Evolutionary conservation across 177 flowering plant genomes (phyloP).

Genomic region (Vitis hybrid): DNA sequence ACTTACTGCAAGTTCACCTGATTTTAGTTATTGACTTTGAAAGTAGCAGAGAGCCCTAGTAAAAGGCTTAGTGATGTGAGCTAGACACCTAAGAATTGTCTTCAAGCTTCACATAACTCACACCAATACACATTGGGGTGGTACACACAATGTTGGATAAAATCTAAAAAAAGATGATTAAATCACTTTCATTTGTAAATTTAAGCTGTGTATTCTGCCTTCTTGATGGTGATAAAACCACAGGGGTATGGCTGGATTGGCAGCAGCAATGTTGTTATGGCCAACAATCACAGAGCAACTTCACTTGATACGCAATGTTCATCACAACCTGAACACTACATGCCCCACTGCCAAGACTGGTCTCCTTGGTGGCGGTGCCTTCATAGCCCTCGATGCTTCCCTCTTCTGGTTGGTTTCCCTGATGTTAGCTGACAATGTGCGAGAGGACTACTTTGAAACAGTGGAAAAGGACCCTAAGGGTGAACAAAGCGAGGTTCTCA

Average conservation of each 20-base stretch:
- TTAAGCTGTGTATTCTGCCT: not conserved
- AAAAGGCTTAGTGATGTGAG: too few relatives aligned
- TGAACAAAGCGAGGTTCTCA: conserved; percentile 3
- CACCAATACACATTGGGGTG: too few relatives aligned
- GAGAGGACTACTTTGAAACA: conserved; percentile 62
- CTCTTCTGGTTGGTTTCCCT: conserved; percentile 71
- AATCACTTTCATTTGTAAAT: too few relatives aligned
- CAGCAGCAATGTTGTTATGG: conserved; percentile 64
- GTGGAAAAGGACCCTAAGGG: conserved; percentile 18
- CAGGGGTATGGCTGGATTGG: conserved; percentile 62
- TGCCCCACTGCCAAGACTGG: conserved; percentile 99
- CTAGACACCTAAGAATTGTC: too few relatives aligned
- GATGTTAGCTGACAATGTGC: conserved; percentile 61
- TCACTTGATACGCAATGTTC: conserved; percentile 53
- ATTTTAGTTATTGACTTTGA: too few relatives aligned
- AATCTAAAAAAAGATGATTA: too few relatives aligned
- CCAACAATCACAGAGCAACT: conserved; percentile 74
- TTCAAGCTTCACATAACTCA: too few relatives aligned
- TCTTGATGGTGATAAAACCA: not conserved
- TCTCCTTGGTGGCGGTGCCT: conserved; percentile 93
- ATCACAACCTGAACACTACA: conserved; percentile 29
- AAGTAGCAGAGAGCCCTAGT: too few relatives aligned
- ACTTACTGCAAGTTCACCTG: too few relatives aligned
- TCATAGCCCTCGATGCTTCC: conserved; percentile 71
- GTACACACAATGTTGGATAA: too few relatives aligned